Evolutionary conservation across 768 basidiomycete species (phyloP), one percentile per base, ranked within the genome.

Genomic region (Chalciporus chontae): DNA sequence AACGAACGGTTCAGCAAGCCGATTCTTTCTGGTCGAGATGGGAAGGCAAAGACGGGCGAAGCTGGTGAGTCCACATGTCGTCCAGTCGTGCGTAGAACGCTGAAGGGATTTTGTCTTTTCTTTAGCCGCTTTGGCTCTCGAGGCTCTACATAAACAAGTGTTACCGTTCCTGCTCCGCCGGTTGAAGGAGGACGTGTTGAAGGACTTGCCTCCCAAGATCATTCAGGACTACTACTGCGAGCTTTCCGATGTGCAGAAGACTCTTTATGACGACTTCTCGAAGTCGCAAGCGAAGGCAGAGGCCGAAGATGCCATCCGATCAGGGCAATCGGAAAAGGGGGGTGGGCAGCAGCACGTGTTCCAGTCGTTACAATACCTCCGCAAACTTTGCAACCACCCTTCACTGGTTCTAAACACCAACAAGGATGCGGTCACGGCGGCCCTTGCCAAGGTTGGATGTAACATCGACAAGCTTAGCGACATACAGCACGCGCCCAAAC

Each of bases 181-280:
- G 19, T 72, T 99, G 65, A 99, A 99, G 67, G 96, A 99, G 70
- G 94, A 99, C 62, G 96, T 99, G 24, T 73, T 99, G 49, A 72
- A 91, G 53, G 96, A 99, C 64, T 75, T 99, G 3, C 96, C 96
- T 1, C 96, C 96, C 4, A 98, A 99, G 73, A 99, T 99, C 68
- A 98, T 99, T 50, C 96, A 99, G 68, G 96, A 99, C 66, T 98
- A 98, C 67, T 94, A 97, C 63, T 97, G 94, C 74, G 95, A 98
- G 64, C 78, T 99, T 3, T 97, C 95, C 0, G 90, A 93, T 0
- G 70, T 98, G 17, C 96, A 99, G 71, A 94, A 93, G 66, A 76
- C 83, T 53, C 79, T 99, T 15, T 99, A 98, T 64, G 96, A 98
- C 63, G 88, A 95, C 61, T 97, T 94, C 65, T 82, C 87, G 2